Conservation (phyloP, 2,329 filamentous ascomycete species). For the Orbilia javanica region DNA sequence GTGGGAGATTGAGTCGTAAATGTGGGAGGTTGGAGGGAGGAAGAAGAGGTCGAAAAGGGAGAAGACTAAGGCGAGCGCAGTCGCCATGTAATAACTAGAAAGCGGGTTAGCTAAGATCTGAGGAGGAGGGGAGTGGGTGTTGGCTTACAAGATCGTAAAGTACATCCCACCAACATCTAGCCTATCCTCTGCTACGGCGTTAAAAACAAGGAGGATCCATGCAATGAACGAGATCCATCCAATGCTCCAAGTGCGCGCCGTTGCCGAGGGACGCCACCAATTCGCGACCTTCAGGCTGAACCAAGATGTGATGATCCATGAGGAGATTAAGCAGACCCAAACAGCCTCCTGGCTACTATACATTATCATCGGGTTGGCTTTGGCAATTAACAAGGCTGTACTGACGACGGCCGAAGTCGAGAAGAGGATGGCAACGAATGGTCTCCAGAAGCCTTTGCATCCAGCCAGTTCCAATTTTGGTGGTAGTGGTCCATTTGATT, state of each 20-base stretch:
- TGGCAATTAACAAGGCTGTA: slow-evolving; percentile 79
- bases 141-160: slow-evolving; percentile 69
- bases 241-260: slow-evolving; percentile 83
- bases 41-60: slow-evolving; percentile 84
- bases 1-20: slow-evolving; percentile 61
- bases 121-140: slow-evolving; percentile 71
- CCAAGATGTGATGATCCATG: slow-evolving; percentile 87
- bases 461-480: slow-evolving; percentile 67
- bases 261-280: slow-evolving; percentile 83
- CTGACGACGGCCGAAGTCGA: slow-evolving; percentile 78
- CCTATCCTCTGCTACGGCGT: slow-evolving; percentile 81
- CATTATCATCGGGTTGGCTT: slow-evolving; percentile 89
- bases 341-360: slow-evolving; percentile 90
- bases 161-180: slow-evolving; percentile 81
- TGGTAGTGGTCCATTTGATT: slow-evolving; percentile 67
- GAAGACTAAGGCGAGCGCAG: slow-evolving; percentile 73
- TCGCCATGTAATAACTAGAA: slow-evolving; percentile 46
- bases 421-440: slow-evolving; percentile 79
- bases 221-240: slow-evolving; percentile 85
- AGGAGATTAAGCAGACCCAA: slow-evolving; percentile 86
- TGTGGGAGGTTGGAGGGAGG: slow-evolving; percentile 66
- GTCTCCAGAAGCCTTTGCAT: slow-evolving; percentile 85
- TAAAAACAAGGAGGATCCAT: slow-evolving; percentile 79
- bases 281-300: slow-evolving; percentile 82
- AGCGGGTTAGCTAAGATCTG: background rate